Conservation (phyloP, 1,139 yeast species). For the Pichia cactophila region DNA sequence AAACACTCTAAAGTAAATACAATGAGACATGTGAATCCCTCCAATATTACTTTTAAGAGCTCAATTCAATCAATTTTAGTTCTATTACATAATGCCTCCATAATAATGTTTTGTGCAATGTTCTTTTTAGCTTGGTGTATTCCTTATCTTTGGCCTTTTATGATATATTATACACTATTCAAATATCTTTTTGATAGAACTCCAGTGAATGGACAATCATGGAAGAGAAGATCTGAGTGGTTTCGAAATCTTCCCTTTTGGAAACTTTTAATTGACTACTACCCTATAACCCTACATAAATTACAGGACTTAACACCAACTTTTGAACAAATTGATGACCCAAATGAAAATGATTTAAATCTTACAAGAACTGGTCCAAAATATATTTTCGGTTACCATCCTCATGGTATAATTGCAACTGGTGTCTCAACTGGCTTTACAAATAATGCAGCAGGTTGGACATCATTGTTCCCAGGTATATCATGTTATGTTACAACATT, state of each 20-base stretch:
- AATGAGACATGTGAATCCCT: background rate
- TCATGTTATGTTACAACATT: constrained; percentile 72
- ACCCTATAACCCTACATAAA: constrained; percentile 69
- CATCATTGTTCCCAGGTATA: constrained; percentile 65
- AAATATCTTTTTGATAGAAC: constrained; percentile 56
- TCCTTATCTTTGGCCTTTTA: constrained; percentile 53
- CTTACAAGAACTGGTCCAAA: constrained; percentile 47
- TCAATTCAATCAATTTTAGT: constrained; percentile 57
- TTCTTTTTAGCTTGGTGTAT: constrained; percentile 31
- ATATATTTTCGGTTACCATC: constrained; percentile 90
- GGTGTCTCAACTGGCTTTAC: constrained; percentile 86
- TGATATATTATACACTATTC: constrained; percentile 44
- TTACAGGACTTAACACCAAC: constrained; percentile 72
- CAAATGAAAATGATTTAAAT: background rate
- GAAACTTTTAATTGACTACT: constrained; percentile 70
- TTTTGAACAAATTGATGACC: constrained; percentile 33
- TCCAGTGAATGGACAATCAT: constrained; percentile 66
- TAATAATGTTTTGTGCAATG: constrained; percentile 53
- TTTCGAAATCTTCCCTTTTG: constrained; percentile 57
- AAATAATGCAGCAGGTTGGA: constrained; percentile 10
- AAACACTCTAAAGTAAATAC: background rate
- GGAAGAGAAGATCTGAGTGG: constrained; percentile 48
- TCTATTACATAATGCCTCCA: constrained; percentile 68
- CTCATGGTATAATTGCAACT: constrained; percentile 93
- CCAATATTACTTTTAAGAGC: constrained; percentile 27